Base-by-base conservation (phyloP, 108 stramenopile genomes). In the Skeletonema grethae region DNA sequence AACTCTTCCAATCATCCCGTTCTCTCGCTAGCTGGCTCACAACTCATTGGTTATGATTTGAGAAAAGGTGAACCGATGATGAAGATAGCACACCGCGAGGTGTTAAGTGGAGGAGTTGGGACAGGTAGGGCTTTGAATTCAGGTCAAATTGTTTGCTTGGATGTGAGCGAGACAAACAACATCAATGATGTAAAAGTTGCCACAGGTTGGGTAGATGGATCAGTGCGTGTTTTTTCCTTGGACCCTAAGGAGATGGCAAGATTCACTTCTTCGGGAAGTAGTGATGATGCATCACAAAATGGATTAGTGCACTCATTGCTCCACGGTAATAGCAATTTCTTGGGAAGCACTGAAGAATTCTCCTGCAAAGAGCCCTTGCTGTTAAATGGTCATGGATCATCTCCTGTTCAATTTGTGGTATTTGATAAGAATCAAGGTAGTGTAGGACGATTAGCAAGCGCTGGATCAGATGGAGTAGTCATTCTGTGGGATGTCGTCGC, bases 401-500 rank as follows among this genome's bases (percentile, higher is more conserved):
- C 86, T 29, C 87, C 91, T 2, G 87, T 95, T n/a, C 84, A 84
- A 16, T 72, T 84, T 18, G 61, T 95, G 8, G 63, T 64, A 2
- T 92, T 90, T 69, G 84, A 90, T 75, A 48, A 65, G 34, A 63
- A 53, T 15, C 46, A 77, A 57, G 75, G 58, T 6, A 65, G 61
- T 29, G 67, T 69, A 22, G 67, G 72, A 58, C 62, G 88, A 53
- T 63, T 96, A 63, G 92, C 91, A 15, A 87, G 86, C 10, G 97
- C 95, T 41, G 93, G 90, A 22, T 82, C 89, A 25, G 85, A 99
- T 86, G 97, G 97, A 8, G 83, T 91, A 36, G 85, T 98, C 22
- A 86, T 98, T 30, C 36, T 99, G 8, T 99, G 98, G 98, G 99
- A 99, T 80, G 66, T 92, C 20, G 84, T 98, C 22, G 90, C 97